Percentiles rank a stretch among this genome's conserved stretches.
Conservation (phyloP, 2,329 filamentous ascomycete species). For the Cryphonectria japonica region DNA sequence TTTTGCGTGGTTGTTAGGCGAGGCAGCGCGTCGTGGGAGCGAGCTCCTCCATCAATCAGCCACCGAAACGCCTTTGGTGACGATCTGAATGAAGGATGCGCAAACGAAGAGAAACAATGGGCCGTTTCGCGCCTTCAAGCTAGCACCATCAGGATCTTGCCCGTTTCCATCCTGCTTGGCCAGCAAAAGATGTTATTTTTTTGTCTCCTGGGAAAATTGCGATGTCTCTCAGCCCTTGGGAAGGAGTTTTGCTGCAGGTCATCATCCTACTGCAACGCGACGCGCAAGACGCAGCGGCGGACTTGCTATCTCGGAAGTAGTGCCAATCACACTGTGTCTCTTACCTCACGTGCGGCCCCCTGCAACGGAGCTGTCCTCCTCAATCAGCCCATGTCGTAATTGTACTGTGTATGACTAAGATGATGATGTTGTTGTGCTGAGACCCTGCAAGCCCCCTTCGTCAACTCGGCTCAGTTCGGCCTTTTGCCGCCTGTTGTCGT, state of each 20-base stretch:
- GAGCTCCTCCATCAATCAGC: too few relatives aligned
- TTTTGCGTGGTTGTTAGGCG: background rate
- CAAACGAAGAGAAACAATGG: background rate
- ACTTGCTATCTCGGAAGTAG: background rate
- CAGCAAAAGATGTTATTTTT: background rate
- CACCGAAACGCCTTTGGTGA: background rate
- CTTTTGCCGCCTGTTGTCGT: background rate
- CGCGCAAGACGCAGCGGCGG: background rate
- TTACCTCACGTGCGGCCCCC: background rate
- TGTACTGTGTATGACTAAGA: constrained; percentile 4
- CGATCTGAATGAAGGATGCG: background rate
- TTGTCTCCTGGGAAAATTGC: background rate
- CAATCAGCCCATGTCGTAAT: background rate
- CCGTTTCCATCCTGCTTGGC: background rate
- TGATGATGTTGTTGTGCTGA: background rate
- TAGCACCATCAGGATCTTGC: background rate
- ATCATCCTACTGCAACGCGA: constrained; percentile 10
- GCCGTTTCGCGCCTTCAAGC: background rate
- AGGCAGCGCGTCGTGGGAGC: background rate
- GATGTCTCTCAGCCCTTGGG: background rate
- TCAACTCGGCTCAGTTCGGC: background rate
- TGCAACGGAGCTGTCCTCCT: background rate
- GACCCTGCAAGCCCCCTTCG: background rate
- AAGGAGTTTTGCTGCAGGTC: constrained; percentile 1
- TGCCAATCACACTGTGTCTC: constrained; percentile 13